Percentiles rank a stretch among this genome's conserved stretches.
Conservation (phyloP, 2,329 filamentous ascomycete species). For the Phialophora verrucosa region DNA sequence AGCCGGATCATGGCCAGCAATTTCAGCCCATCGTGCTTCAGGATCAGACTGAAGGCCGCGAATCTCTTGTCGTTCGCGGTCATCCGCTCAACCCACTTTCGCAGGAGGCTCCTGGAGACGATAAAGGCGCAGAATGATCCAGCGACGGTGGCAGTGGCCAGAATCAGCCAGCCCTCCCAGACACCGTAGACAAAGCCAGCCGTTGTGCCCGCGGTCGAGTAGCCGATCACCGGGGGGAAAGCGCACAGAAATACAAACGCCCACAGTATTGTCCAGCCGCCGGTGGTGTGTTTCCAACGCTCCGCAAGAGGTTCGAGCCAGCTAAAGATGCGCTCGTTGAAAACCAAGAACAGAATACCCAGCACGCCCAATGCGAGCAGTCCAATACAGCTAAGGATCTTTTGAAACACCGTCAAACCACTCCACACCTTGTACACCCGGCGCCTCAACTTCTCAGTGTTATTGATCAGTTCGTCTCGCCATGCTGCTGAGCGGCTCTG, state of each 20-base stretch:
- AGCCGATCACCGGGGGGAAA: conserved; percentile 87
- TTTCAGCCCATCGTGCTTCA: conserved; percentile 88
- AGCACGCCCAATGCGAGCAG: conserved; percentile 60
- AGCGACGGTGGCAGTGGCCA: conserved; percentile 75
- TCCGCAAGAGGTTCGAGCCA: conserved; percentile 74
- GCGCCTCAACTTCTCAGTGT: conserved; percentile 45
- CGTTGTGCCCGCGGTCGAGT: conserved; percentile 75
- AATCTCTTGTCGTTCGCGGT: conserved; percentile 86
- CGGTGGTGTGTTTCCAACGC: conserved; percentile 74
- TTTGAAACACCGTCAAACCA: conserved; percentile 61
- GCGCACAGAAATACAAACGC: conserved; percentile 74
- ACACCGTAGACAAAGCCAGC: conserved; percentile 75
- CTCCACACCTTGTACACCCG: conserved; percentile 46
- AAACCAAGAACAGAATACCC: conserved; percentile 73
- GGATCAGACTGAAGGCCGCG: conserved; percentile 81
- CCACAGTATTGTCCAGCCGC: conserved; percentile 78
- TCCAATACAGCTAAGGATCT: conserved; percentile 61
- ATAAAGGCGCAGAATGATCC: conserved; percentile 82
- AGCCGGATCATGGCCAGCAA: conserved; percentile 90
- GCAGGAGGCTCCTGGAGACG: conserved; percentile 77
- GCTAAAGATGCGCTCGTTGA: conserved; percentile 79
- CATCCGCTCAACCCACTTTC: conserved; percentile 76
- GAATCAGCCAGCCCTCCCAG: conserved; percentile 79
- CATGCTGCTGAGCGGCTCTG: conserved; percentile 43
- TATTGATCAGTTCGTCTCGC: conserved; percentile 49